These are phyloP conservation scores for Rehmannia glutinosa DNA, from an alignment of 257 asterid genomes.

Conservation along the genomic window DNA sequence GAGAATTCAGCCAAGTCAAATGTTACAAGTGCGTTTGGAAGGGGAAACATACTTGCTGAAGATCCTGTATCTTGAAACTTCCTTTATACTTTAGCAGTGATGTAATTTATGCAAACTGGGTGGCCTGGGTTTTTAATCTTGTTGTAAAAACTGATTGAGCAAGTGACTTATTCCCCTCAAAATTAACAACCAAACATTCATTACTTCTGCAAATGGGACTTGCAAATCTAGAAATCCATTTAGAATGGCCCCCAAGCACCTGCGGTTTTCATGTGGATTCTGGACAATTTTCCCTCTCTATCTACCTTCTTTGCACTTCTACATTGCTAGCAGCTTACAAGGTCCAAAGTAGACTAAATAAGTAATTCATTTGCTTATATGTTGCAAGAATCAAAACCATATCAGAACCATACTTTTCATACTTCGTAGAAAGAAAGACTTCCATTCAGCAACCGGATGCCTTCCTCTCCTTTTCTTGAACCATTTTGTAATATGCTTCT, in stretches of 20 bases:
- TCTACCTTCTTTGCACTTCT: background rate
- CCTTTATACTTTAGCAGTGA: background rate
- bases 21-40: background rate
- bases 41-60: background rate
- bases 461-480: background rate
- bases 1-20: conserved; percentile 12
- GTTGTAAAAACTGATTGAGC: background rate
- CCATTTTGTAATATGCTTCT: background rate
- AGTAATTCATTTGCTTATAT: background rate
- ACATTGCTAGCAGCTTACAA: background rate
- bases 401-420: background rate
- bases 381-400: background rate
- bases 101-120: background rate
- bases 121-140: conserved; percentile 1
- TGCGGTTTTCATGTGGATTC: no score
- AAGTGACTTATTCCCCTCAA: background rate
- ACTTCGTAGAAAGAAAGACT: background rate
- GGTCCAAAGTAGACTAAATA: background rate
- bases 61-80: background rate
- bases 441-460: background rate
- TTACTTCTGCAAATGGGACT: conserved; percentile 4
- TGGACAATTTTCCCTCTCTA: background rate
- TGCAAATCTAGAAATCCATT: background rate
- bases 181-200: background rate
- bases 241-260: no score